Base-by-base conservation (phyloP, 495 filamentous ascomycete genomes). In the Hyaloscypha variabilis region DNA sequence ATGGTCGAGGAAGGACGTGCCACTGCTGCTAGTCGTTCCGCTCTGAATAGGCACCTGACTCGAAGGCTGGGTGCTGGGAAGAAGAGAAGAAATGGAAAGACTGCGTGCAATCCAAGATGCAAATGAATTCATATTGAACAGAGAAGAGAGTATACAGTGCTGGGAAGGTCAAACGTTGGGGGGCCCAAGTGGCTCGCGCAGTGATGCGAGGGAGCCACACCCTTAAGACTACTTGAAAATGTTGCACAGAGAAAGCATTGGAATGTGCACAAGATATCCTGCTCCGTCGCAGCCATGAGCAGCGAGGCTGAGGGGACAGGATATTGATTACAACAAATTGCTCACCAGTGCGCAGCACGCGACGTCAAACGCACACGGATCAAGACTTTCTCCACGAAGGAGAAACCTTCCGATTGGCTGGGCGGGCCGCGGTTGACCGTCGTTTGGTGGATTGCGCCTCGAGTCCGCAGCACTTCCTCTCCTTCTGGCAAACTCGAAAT, bases 1-100 rank as follows among this genome's bases (percentile, higher is more conserved):
- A 49, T 75, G 74, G 56, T 76, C 68, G 13, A 76, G 59, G 57
- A 76, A 76, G 3, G 69, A 66, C 17, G 74, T 76, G 19, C 71
- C 68, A 10, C 53, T 60, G 6, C 58, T 26, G 28, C 31, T 36
- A 30, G 26, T 46, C 6, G 42, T 36, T 26, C 54, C 19, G 6
- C 46, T 28, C 14, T 8, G 61, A 21, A 58, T 25, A 56, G 52
- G 17, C 39, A 17, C 39, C 2, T 46, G 39, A 17, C 39, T 46
- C 39, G 13, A 1, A 19, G 6, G 10, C 39, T 14, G 39, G 39
- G 39, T 46, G 10, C 3, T 46, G 11, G 13, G 39, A 19, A 4
- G 14, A 17, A 46, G 39, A 17, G 19, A 17, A 19, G 39, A 46
- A n/a, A n/a, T n/a, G n/a, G n/a, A n/a, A 17, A 46, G 39, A 19